phyloP scores from a whole-genome alignment of 1,284 basidiomycete genomes.

The Vanrija pseudolonga region DNA sequence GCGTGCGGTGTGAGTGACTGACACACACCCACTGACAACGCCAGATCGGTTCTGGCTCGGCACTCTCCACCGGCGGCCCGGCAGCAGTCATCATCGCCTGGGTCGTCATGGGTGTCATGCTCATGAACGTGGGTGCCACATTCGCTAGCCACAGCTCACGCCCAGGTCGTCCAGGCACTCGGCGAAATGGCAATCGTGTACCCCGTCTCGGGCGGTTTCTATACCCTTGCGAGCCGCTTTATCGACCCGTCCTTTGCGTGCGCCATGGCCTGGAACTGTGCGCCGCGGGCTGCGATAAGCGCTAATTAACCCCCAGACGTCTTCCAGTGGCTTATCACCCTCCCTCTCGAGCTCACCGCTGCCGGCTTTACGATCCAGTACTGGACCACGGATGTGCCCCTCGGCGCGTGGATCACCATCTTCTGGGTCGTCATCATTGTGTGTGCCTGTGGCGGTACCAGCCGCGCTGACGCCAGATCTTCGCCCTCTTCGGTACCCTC shows the following conservation, averaged over 20 bases:
- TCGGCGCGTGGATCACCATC: conserved; percentile 48
- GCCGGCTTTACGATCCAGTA: conserved; percentile 42
- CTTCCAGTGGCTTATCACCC: conserved; percentile 48
- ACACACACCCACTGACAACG: not conserved
- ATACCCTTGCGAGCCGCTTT: conserved; percentile 45
- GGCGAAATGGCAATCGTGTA: conserved; percentile 52
- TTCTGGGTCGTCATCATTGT: conserved; percentile 39
- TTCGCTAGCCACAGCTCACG: not conserved
- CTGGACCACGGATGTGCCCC: conserved; percentile 38
- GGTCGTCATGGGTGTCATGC: conserved; percentile 35
- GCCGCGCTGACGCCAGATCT: not conserved
- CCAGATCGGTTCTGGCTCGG: conserved; percentile 1
- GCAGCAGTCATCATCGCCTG: conserved; percentile 50
- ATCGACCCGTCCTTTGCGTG: conserved; percentile 42
- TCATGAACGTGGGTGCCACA: conserved; percentile 12
- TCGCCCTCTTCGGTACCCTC: conserved; percentile 34
- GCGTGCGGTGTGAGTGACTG: not conserved
- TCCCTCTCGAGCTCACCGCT: conserved; percentile 50
- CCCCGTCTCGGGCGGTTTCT: conserved; percentile 53
- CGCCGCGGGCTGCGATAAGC: not conserved
- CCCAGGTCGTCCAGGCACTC: conserved; percentile 44
- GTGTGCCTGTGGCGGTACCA: not conserved
- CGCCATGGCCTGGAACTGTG: conserved; percentile 49
- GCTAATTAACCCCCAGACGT: conserved; percentile 14
- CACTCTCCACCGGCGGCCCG: conserved; percentile 5